Conservation (phyloP, 2,329 filamentous ascomycete species). For the Pochonia chlamydosporia region DNA sequence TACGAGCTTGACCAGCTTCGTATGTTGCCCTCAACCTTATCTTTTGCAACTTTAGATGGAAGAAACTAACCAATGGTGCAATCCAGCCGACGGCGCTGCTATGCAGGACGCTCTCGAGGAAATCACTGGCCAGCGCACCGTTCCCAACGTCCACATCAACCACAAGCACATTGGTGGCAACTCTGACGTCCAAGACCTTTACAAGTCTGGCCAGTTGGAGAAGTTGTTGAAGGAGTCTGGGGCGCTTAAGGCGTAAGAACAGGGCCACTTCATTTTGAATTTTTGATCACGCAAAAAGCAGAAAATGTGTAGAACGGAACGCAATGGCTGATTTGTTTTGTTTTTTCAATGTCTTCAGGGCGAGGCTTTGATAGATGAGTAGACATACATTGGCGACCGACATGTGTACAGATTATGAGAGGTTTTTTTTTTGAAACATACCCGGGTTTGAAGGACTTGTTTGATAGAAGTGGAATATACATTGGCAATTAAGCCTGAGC, state of each 20-base stretch:
- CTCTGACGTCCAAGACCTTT: conserved; percentile 68
- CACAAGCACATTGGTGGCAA: conserved; percentile 94
- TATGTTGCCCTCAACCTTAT: conserved; percentile 41
- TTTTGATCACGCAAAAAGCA: neutral
- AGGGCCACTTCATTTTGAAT: neutral
- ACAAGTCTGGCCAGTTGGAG: conserved; percentile 37
- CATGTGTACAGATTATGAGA: neutral
- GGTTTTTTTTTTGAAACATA: too few relatives aligned
- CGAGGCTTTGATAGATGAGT: conserved; percentile 6
- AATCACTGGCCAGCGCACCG: conserved; percentile 77
- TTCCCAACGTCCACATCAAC: conserved; percentile 92
- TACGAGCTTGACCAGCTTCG: conserved; percentile 74
- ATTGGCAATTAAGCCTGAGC: neutral
- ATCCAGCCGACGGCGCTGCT: conserved; percentile 68
- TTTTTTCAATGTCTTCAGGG: neutral
- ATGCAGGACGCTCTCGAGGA: conserved; percentile 80
- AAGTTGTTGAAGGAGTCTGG: conserved; percentile 35
- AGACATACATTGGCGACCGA: neutral
- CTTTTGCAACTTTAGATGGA: too few relatives aligned
- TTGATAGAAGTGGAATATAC: neutral
- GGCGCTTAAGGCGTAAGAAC: conserved; percentile 35
- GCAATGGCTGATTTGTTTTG: conserved; percentile 3
- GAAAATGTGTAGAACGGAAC: neutral
- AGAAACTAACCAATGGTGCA: neutral
- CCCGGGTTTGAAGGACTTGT: neutral